Conservation (phyloP, 768 basidiomycete species). For the Suillus sp. region DNA sequence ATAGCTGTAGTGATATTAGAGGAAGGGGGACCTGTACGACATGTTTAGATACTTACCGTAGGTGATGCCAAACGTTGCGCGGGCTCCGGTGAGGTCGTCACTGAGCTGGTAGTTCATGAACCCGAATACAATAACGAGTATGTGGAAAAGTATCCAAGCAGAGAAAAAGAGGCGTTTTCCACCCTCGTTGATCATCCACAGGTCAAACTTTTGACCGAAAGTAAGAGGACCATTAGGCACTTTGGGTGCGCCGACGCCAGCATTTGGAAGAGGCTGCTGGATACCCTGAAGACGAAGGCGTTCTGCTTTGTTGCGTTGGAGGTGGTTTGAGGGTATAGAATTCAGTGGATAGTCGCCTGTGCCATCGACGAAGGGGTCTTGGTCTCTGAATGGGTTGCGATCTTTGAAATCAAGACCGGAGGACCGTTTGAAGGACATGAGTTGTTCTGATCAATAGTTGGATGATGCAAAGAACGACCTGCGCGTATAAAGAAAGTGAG, state of each 20-base stretch:
- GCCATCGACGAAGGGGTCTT: constrained; percentile 48
- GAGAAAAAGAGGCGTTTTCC: constrained; percentile 76
- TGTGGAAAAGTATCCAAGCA: constrained; percentile 79
- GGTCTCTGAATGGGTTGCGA: constrained; percentile 47
- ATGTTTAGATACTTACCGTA: constrained; percentile 55
- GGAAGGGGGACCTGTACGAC: neutral
- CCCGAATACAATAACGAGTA: constrained; percentile 76
- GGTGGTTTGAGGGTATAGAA: constrained; percentile 39
- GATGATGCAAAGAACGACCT: constrained; percentile 27
- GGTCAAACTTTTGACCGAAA: constrained; percentile 48
- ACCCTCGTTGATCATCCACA: constrained; percentile 98
- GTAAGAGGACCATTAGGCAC: constrained; percentile 41
- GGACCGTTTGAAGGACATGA: constrained; percentile 46
- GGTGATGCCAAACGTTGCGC: constrained; percentile 71
- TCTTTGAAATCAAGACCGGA: constrained; percentile 76
- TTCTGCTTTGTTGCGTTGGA: constrained; percentile 88
- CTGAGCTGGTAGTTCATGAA: constrained; percentile 76
- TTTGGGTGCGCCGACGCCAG: constrained; percentile 22
- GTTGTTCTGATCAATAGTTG: constrained; percentile 2
- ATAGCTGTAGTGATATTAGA: constrained; percentile 52
- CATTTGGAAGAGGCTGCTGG: constrained; percentile 57
- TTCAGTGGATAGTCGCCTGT: constrained; percentile 31
- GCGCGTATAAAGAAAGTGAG: constrained; percentile 21
- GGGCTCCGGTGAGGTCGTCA: constrained; percentile 72
- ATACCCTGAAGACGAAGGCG: constrained; percentile 81